These are phyloP conservation scores for Podospora conica DNA, from an alignment of 495 filamentous ascomycete species.

Conservation along the genomic window DNA sequence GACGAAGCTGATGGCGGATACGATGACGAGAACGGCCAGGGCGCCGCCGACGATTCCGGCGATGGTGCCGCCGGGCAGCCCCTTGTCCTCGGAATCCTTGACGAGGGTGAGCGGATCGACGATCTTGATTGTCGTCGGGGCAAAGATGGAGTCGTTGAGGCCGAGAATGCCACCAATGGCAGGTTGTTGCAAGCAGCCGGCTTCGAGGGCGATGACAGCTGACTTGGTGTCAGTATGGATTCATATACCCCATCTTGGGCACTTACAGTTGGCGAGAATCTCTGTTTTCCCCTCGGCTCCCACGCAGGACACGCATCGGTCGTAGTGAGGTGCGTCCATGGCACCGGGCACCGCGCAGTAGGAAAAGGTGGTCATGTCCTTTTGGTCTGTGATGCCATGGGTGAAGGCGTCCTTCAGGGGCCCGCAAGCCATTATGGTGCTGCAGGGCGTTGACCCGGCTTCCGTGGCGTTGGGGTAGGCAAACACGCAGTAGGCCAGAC, in stretches of 20 bases:
- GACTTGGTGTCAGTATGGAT: conserved; percentile 11
- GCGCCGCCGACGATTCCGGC: conserved; percentile 37
- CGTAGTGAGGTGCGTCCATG: conserved; percentile 20
- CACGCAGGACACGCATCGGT: conserved; percentile 37
- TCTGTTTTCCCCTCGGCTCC: conserved; percentile 28
- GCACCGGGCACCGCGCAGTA: conserved; percentile 33
- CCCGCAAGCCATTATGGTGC: conserved; percentile 38
- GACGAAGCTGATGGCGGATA: conserved; percentile 30
- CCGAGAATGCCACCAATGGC: conserved; percentile 33
- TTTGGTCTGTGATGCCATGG: conserved; percentile 28
- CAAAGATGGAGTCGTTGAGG: conserved; percentile 45
- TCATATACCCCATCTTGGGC: no score
- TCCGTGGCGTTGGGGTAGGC: conserved; percentile 39
- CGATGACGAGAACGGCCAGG: conserved; percentile 24
- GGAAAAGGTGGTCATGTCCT: conserved; percentile 26
- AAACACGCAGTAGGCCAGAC: conserved; percentile 40
- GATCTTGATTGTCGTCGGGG: conserved; percentile 33
- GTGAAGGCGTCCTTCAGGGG: conserved; percentile 26
- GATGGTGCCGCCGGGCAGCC: conserved; percentile 29
- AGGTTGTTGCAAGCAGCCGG: conserved; percentile 45
- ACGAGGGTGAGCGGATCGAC: conserved; percentile 30
- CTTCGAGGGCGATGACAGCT: conserved; percentile 43
- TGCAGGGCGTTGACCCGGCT: conserved; percentile 35
- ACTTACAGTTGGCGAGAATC: conserved; percentile 39
- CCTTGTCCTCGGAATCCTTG: conserved; percentile 7